These are phyloP conservation scores for Tricholoma flavovirens DNA, from an alignment of 768 basidiomycete species.

Conservation along the genomic window DNA sequence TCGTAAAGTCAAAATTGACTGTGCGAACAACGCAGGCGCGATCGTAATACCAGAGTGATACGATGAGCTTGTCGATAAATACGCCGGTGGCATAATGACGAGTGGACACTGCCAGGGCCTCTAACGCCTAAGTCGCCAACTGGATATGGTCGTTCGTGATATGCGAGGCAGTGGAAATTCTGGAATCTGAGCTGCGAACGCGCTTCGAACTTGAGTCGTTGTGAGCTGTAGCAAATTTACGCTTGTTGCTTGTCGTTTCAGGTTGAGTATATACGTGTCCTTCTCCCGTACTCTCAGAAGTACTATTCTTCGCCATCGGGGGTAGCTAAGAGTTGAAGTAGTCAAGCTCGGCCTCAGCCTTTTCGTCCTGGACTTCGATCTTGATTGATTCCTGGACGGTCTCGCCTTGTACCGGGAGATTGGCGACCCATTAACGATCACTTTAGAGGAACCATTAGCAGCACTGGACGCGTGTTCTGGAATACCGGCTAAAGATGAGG, in stretches of 20 bases:
- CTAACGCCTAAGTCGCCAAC: constrained; percentile 8
- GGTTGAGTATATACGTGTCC: too few species aligned
- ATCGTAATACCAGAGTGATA: too few species aligned
- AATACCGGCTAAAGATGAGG: neutral
- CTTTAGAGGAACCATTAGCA: neutral
- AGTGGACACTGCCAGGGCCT: constrained; percentile 12
- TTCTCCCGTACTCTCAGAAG: too few species aligned
- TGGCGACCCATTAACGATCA: neutral
- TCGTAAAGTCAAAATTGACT: too few species aligned
- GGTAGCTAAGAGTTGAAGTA: neutral
- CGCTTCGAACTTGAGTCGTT: too few species aligned
- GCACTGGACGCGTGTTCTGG: neutral
- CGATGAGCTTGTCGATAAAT: too few species aligned
- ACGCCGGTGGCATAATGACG: too few species aligned
- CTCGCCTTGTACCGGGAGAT: neutral
- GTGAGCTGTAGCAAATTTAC: neutral
- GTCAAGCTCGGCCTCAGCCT: neutral
- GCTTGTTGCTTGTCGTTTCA: neutral
- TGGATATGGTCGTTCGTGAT: neutral
- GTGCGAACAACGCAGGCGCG: too few species aligned
- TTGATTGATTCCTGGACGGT: neutral
- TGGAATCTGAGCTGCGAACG: too few species aligned
- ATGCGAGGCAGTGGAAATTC: too few species aligned
- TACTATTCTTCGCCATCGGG: too few species aligned
- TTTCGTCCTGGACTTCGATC: neutral